These are phyloP conservation scores for Leucoagaricus sp. DNA, from an alignment of 1,284 basidiomycete genomes.

Conservation along the genomic window DNA sequence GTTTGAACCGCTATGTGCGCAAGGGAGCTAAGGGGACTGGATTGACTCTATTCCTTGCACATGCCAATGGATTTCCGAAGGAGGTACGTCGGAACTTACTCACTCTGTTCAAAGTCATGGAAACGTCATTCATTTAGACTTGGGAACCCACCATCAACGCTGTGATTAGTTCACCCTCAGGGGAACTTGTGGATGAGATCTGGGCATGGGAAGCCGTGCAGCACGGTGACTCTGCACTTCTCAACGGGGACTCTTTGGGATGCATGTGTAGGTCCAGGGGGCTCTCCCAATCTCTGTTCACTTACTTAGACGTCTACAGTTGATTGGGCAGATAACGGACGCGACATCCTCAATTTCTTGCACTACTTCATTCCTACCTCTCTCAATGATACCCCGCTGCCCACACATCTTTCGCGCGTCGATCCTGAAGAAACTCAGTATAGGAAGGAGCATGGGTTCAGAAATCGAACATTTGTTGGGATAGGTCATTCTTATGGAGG, in stretches of 20 bases:
- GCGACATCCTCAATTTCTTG: slow-evolving; percentile 77
- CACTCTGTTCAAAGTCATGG: neutral
- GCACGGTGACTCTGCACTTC: slow-evolving; percentile 72
- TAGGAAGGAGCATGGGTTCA: slow-evolving; percentile 47
- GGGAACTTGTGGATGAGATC: slow-evolving; percentile 62
- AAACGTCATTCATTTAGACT: slow-evolving; percentile 37
- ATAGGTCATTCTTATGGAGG: slow-evolving; percentile 87
- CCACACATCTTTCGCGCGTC: slow-evolving; percentile 51
- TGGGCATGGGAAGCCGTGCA: slow-evolving; percentile 81
- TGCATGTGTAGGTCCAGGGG: slow-evolving; percentile 43
- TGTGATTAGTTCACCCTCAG: slow-evolving; percentile 43
- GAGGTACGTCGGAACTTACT: slow-evolving; percentile 53
- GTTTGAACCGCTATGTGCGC: slow-evolving; percentile 56
- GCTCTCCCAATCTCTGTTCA: neutral
- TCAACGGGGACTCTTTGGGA: slow-evolving; percentile 60
- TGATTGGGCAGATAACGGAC: slow-evolving; percentile 69
- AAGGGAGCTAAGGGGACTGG: slow-evolving; percentile 34
- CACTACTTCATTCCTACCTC: slow-evolving; percentile 56
- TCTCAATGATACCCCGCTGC: slow-evolving; percentile 36
- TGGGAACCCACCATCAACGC: slow-evolving; percentile 65
- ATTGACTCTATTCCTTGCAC: slow-evolving; percentile 70
- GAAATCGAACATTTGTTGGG: slow-evolving; percentile 52
- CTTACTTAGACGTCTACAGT: slow-evolving; percentile 36
- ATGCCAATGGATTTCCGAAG: slow-evolving; percentile 85
- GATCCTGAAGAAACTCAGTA: slow-evolving; percentile 38